Evolutionary conservation across 257 asterid genomes (phyloP), one percentile per base, ranked within the genome.

Genomic region (Parsonsia alboflavescens): DNA sequence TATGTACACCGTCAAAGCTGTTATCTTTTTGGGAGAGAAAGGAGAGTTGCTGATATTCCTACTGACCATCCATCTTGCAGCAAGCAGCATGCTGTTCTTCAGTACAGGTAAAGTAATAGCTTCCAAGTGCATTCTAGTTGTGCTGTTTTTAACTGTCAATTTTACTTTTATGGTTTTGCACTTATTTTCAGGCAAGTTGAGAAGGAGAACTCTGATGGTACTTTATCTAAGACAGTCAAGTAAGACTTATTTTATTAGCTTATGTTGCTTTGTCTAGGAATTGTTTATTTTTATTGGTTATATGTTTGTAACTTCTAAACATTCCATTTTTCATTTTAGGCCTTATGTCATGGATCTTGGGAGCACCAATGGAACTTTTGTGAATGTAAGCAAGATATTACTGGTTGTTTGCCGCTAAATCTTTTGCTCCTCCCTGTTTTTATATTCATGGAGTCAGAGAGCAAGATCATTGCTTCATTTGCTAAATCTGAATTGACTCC

Each of bases 21-120:
- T 86, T 95, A 92, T 83, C 98, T 92, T 68, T 92, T 95, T 76
- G 99, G 99, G 77, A 88, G 99, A 88, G 99, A 95, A 86, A 86
- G 99, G 83, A 88, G 96, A 80, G 91, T 95, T 73, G 97, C 97
- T 58, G 98, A 92, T 75, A 83, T 95, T 76, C 98, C 98, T 58
- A 92, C 98, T 10, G 99, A 95, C 86, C 99, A 95, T 77, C 98
- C 98, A 49, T 95, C 98, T 69, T 95, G 99, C 89, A 95, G 98
- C 90, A 95, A 95, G 84, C 99, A 92, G 78, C 99, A 95, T 75
- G 96, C 99, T 66, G 96, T 95, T 79, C 98, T 95, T 80, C 99
- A 92, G 84, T 92, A 92, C 65, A 46, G 99, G 99, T 95, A 86
- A 59, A 79, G 61, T 75, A 65, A 30, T 17, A 17, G 56, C 66